Evolutionary conservation across 2,329 filamentous ascomycete genomes (phyloP), one percentile per base, ranked within the genome.

Genomic region (Reticulascus tulasneorum): DNA sequence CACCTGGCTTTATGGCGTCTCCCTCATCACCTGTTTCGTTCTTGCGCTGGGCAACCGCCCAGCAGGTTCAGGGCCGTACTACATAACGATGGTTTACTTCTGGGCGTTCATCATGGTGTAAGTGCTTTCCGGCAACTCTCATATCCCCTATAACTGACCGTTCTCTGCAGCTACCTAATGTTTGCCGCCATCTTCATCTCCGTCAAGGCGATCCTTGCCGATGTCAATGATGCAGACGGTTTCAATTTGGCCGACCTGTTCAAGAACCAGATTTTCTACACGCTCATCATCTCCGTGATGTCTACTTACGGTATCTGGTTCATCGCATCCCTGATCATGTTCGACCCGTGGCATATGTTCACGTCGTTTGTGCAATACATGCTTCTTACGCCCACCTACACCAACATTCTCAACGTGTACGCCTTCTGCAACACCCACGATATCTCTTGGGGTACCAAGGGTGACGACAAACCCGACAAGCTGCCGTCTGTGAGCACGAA

Each of bases 261-360:
- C 64, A 83, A 79, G 52, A 94, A 98, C 60, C 73, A 79, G 45
- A 79, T 94, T 40, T 97, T 98, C 67, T 89, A 93, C 62, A 94
- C 88, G 22, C 75, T 98, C 45, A 93, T 98, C 50, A 80, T 98
- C 33, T 96, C 90, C 1, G 77, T 97, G 53, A 77, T 86, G 52
- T 93, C 89, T 9, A 98, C 93, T 0, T 98, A 93, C 58, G 75
- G 94, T 44, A 82, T 98, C 53, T 98, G 90, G 84, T 76, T 97
- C 41, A 66, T 98, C 33, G 85, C 88, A 1, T 95, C 89, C 8
- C 73, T 98, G 47, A 71, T 98, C 49, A 97, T 97, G 81, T 81
- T 97, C 62, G 93, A 98, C 59, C 93, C 93, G 5, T 98, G 93
- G 91, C 93, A 98, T 67, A 97, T 98, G 89, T 75, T 95, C 60